Conservation (phyloP, 495 filamentous ascomycete genomes). For the Entonaema liquescens region DNA sequence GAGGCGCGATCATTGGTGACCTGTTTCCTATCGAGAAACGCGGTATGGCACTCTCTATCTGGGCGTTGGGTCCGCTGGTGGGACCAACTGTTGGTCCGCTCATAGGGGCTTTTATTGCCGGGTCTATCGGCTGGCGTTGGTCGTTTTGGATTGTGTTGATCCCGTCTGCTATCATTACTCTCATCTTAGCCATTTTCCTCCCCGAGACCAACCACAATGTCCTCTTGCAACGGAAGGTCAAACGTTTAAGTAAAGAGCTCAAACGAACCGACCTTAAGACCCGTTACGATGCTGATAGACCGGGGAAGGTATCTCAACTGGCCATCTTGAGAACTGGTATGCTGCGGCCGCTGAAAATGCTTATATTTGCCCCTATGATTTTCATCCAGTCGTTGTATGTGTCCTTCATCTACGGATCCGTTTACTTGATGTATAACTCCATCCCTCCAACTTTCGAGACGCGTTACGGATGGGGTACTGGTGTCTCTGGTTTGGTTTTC, state of each 20-base stretch:
- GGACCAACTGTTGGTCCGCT: conserved; percentile 58
- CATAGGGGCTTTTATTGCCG: conserved; percentile 60
- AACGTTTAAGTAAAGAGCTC: conserved; percentile 48
- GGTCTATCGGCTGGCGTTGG: conserved; percentile 69
- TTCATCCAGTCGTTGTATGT: conserved; percentile 76
- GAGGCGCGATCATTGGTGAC: conserved; percentile 65
- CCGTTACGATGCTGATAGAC: conserved; percentile 43
- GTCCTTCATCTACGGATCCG: conserved; percentile 74
- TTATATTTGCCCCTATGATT: conserved; percentile 69
- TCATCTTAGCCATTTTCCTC: conserved; percentile 58
- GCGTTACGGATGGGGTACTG: conserved; percentile 55
- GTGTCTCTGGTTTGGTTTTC: conserved; percentile 52
- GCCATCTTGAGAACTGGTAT: conserved; percentile 50
- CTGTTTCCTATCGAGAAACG: conserved; percentile 62
- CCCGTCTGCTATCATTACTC: conserved; percentile 49
- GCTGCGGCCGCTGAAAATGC: conserved; percentile 63
- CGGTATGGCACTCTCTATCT: conserved; percentile 67
- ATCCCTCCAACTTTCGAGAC: conserved; percentile 67
- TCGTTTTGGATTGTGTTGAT: conserved; percentile 67
- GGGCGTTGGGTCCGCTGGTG: conserved; percentile 52
- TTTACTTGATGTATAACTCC: conserved; percentile 80
- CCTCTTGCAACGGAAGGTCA: conserved; percentile 60
- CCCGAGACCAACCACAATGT: conserved; percentile 64
- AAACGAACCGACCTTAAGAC: conserved; percentile 45
- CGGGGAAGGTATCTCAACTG: conserved; percentile 29